Evolutionary conservation across 192 early-diverging fungal genomes (phyloP).

Genomic region (Oehlia diaphana): DNA sequence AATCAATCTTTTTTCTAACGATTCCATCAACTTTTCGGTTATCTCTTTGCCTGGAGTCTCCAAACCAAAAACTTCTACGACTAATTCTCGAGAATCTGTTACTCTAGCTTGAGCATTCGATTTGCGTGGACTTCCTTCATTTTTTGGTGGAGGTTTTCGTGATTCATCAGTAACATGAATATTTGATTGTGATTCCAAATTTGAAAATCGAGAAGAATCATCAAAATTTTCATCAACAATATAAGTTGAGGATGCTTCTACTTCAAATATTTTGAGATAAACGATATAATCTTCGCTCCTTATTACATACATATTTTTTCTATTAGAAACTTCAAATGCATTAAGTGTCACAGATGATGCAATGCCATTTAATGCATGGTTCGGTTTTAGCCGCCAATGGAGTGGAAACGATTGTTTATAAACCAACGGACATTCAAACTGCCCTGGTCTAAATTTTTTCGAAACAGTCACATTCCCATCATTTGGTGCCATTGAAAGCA

Average conservation of each 20-base stretch:
- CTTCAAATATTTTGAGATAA: constrained; percentile 54
- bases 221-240: constrained; percentile 32
- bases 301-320: constrained; percentile 73
- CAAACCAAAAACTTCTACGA: constrained; percentile 74
- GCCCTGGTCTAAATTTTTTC: constrained; percentile 50
- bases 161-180: constrained; percentile 22
- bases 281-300: constrained; percentile 56
- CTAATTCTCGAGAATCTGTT: constrained; percentile 51
- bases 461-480: constrained; percentile 31
- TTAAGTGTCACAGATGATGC: constrained; percentile 53
- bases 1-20: constrained; percentile 66
- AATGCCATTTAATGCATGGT: constrained; percentile 61
- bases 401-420: constrained; percentile 64
- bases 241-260: constrained; percentile 25
- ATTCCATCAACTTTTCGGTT: constrained; percentile 56
- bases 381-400: constrained; percentile 73
- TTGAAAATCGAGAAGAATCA: constrained; percentile 34
- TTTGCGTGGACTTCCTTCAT: constrained; percentile 36
- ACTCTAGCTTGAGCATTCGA: constrained; percentile 24
- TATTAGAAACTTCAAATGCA: constrained; percentile 66
- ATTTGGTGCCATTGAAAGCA: constrained; percentile 29
- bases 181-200: not conserved
- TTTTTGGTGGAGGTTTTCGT: constrained; percentile 34
- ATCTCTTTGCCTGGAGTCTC: constrained; percentile 57
- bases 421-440: constrained; percentile 71